Evolutionary conservation across 352 stramenopile species (phyloP), one percentile per base, ranked within the genome.

Genomic region (Globisporangium nodosum): DNA sequence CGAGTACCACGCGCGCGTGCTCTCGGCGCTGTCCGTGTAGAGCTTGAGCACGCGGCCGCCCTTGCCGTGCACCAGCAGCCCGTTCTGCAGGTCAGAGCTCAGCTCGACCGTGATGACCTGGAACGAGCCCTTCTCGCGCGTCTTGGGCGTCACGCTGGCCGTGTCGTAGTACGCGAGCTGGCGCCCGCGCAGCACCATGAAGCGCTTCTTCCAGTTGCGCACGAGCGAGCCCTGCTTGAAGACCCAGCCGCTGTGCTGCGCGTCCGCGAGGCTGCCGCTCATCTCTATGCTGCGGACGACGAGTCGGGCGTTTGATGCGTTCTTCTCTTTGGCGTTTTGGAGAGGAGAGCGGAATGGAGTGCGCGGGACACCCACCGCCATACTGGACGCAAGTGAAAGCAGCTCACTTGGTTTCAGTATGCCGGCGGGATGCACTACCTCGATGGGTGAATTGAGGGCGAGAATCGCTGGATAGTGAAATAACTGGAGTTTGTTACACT

Each of bases 151-250:
- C 52, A 92, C 56, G 20, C 70, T 75, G 46, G 78, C 76, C 58
- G 78, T 90, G 65, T 92, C 76, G 69, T 92, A 94, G 70, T 94
- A 94, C 59, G 81, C 89, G 37, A 94, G 69, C 52, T 91, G 80
- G 47, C 83, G 83, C n/a, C 81, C 82, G 33, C 69, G 69, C 49
- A 94, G 71, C 58, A 94, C 78, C 75, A 94, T 87, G 63, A 87
- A 94, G 48, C 85, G 81, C 69, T 88, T 88, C 77, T 94, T 94
- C 85, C 85, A 94, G 69, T 82, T 92, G 56, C 70, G 73, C 46
- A 94, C 69, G 15, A 92, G 68, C 31, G 74, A 88, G 56, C 85
- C 85, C 59, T 94, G 82, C 56, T 94, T 94, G 73, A 81, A 92
- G 33, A 91, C 81, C 85, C 85, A 94, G 47, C 85, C 85, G 60